Base-by-base conservation (phyloP, 2,329 filamentous ascomycete species). In the Leptographium galeiforme region DNA sequence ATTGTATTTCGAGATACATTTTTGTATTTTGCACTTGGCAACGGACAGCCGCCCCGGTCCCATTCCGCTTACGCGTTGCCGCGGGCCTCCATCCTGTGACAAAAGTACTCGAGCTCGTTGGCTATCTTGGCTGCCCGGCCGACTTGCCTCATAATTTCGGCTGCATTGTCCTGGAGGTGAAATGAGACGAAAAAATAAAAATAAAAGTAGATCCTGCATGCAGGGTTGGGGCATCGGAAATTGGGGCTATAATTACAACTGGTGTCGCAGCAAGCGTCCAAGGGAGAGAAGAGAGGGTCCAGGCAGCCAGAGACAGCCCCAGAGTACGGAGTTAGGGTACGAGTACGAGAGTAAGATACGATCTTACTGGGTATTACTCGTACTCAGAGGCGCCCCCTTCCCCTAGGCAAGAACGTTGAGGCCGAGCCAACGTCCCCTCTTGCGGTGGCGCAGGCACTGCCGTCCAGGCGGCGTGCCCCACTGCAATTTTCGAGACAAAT, bases 401-500 rank as follows among this genome's bases (percentile, higher is more conserved):
- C 25, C 25, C 25, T 25, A 25, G 25, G 25, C 25, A 25, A 25
- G 25, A 25, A 25, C 25, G 25, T 25, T 25, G 2, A 25, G 25
- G 25, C 25, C 25, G 25, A 25, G 25, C 25, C 25, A 25, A 25
- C 25, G 25, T n/a, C 25, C 25, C 25, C 5, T 2, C 25, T 25
- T 25, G 25, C 3, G 39, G 43, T 6, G 13, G 43, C 18, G 18
- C 40, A 25, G n/a, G 40, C 40, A 18, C 40, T 25, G 40, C n/a
- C 40, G 40, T 43, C 40, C 39, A 34, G 32, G 25, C 25, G 25
- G 25, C 25, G 8, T 5, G 50, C 50, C 41, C 50, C 50, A 51
- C 50, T 34, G 50, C 36, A 52, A 52, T 52, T 38, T 52, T 10
- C 34, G 34, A 36, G 36, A 46, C 30, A 40, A 41, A 33, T 51